These are phyloP conservation scores for Globisporangium perplexum DNA, from an alignment of 352 stramenopile genomes.

Conservation along the genomic window DNA sequence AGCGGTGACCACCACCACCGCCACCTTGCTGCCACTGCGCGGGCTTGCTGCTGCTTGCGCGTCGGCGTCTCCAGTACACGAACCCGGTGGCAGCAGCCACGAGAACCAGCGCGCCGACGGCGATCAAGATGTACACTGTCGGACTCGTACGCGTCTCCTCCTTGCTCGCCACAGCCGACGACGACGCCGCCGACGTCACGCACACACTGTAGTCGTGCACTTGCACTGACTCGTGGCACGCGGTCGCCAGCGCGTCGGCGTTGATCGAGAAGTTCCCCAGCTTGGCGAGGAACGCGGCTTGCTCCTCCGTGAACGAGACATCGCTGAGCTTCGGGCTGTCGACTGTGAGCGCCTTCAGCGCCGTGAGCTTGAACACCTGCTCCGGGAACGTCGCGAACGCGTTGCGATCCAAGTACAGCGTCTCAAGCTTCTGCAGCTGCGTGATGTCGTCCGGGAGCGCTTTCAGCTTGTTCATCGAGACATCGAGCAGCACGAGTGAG, in stretches of 20 bases:
- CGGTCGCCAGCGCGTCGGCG: constrained; percentile 15
- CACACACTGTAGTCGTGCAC: constrained; percentile 26
- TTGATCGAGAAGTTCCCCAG: constrained; percentile 27
- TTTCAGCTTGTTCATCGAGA: constrained; percentile 10
- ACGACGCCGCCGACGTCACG: constrained; percentile 3
- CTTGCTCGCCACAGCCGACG: neutral
- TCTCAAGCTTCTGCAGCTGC: constrained; percentile 11
- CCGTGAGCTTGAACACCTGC: constrained; percentile 14
- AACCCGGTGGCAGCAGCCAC: neutral
- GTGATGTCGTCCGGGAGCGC: constrained; percentile 9
- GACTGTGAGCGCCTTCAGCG: constrained; percentile 17
- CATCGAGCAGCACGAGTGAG: constrained; percentile 11
- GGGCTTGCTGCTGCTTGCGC: neutral
- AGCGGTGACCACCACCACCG: neutral
- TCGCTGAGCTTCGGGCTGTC: constrained; percentile 15
- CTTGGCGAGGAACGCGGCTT: constrained; percentile 20
- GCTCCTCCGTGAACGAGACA: constrained; percentile 19
- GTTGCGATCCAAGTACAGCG: constrained; percentile 12
- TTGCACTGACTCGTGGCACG: constrained; percentile 3
- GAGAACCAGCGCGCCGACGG: constrained; percentile 1
- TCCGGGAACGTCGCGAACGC: constrained; percentile 11
- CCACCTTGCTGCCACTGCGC: neutral
- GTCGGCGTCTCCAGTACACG: neutral
- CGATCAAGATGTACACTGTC: constrained; percentile 1
- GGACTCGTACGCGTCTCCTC: neutral